These are phyloP conservation scores for Phaeosphaeriaceae sp. DNA, from an alignment of 2,329 filamentous ascomycete genomes.

Conservation along the genomic window DNA sequence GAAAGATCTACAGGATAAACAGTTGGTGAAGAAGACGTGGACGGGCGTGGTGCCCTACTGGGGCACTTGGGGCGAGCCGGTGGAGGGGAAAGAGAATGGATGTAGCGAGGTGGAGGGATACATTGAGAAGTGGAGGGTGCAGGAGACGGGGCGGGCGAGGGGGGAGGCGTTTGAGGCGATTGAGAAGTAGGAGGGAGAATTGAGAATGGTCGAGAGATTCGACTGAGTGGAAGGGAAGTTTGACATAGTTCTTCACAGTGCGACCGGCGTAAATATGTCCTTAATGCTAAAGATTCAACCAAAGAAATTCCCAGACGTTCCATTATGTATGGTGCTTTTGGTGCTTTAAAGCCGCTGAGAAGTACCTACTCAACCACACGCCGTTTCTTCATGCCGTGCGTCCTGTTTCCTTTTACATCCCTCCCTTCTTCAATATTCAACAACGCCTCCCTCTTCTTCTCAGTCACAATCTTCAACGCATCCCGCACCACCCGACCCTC, in stretches of 20 bases:
- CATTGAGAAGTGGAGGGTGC: conserved; percentile 54
- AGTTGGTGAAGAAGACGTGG: conserved; percentile 34
- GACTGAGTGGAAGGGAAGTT: too few species aligned
- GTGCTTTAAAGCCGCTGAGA: too few species aligned
- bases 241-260: too few species aligned
- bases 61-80: conserved; percentile 42
- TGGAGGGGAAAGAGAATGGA: conserved; percentile 48
- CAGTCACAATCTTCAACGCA: conserved; percentile 85
- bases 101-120: conserved; percentile 66
- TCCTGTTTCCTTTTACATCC: conserved; percentile 86
- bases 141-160: conserved; percentile 31
- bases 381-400: conserved; percentile 49
- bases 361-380: conserved; percentile 14
- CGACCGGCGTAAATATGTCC: too few species aligned
- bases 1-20: conserved; percentile 36
- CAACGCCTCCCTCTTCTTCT: conserved; percentile 92
- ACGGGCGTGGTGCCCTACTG: conserved; percentile 47
- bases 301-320: too few species aligned
- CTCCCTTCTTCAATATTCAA: conserved; percentile 90
- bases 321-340: too few species aligned
- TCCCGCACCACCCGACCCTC: conserved; percentile 87
- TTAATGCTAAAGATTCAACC: too few species aligned
- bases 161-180: conserved; percentile 32
- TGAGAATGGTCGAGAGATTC: too few species aligned
- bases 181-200: conserved; percentile 9